Base-by-base conservation (phyloP, 2,329 filamentous ascomycete genomes). In the Conoideocrella luteorostrata region DNA sequence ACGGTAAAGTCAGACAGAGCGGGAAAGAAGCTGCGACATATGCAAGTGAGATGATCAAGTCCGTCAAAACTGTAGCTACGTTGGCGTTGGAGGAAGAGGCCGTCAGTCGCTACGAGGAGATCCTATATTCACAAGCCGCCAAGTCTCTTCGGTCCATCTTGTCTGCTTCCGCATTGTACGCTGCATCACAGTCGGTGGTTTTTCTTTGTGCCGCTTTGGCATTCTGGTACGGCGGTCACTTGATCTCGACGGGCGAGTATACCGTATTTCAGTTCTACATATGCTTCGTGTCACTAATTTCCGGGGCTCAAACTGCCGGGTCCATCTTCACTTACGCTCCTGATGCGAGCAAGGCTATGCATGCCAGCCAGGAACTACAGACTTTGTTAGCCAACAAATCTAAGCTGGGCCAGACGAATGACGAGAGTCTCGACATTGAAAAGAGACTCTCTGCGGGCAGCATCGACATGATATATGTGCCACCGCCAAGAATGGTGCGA, bases 201-300 rank as follows among this genome's bases (percentile, higher is more conserved):
- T 45, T 39, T 21, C 37, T 51, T 5, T 30, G 34, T 5, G 10
- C 47, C 2, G 49, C 43, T 5, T 36, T 52, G 5, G 44, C 32
- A 4, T 53, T 53, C 41, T 53, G 50, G 50, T 51, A 52, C 15
- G 48, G 51, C 2, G 45, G 51, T n/a, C 44, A 24, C 3, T 32
- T 47, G 2, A 38, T 52, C 1, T 41, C 23, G 2, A 18, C 26
- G 7, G 18, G 40, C 3, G 46, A 53, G 29, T 53, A 52, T 22
- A 30, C 35, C 12, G 13, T 21, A 17, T 37, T 37, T 11, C 35
- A 37, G 21, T 17, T 22, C 9, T 20, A 21, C 20, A 22, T 22
- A 4, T 20, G 10, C 12, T 17, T 15, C 5, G 17, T 17, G 2
- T 17, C 15, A 0, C 13, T 35, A 11, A 35, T 35, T 13, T 15